These are phyloP conservation scores for Antarctomyces pellizariae DNA, from an alignment of 495 filamentous ascomycete species.

Conservation along the genomic window DNA sequence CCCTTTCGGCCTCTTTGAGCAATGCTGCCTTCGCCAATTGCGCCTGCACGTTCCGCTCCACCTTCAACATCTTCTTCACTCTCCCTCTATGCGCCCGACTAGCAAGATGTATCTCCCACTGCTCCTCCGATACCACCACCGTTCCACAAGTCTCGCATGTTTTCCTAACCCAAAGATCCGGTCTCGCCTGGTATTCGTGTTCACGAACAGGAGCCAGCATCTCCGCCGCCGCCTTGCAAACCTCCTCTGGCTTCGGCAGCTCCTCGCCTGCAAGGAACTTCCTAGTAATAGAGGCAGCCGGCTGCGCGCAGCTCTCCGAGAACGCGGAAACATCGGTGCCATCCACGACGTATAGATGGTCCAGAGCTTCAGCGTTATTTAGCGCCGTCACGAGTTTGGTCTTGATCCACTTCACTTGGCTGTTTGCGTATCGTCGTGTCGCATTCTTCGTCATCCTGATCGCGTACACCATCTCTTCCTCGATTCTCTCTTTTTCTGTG, in stretches of 20 bases:
- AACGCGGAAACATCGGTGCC: slow-evolving; percentile 37
- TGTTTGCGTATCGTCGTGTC: slow-evolving; percentile 68
- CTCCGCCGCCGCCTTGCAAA: slow-evolving; percentile 36
- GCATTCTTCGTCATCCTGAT: slow-evolving; percentile 61
- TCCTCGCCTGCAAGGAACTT: slow-evolving; percentile 29
- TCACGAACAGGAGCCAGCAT: slow-evolving; percentile 28
- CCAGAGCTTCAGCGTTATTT: slow-evolving; percentile 21
- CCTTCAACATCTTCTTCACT: slow-evolving; percentile 11
- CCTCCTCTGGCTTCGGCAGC: slow-evolving; percentile 32
- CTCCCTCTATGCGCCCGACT: slow-evolving; percentile 31
- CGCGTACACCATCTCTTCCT: slow-evolving; percentile 10
- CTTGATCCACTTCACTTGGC: slow-evolving; percentile 69
- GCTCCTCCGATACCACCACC: slow-evolving; percentile 39
- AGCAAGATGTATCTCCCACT: slow-evolving; percentile 55
- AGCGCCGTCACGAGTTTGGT: slow-evolving; percentile 52
- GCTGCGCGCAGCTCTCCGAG: slow-evolving; percentile 30
- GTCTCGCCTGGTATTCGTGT: slow-evolving; percentile 19
- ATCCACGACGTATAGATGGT: slow-evolving; percentile 51
- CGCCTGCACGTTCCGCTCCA: too few relatives aligned
- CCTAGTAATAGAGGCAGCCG: slow-evolving; percentile 34
- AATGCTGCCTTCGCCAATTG: too few relatives aligned
- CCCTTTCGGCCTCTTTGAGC: too few relatives aligned
- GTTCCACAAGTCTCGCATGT: slow-evolving; percentile 52
- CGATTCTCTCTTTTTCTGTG: slow-evolving; percentile 16
- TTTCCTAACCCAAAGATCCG: slow-evolving; percentile 24